Conservation (phyloP, 148 eudicot species). For the Salicornia ramosissima region DNA sequence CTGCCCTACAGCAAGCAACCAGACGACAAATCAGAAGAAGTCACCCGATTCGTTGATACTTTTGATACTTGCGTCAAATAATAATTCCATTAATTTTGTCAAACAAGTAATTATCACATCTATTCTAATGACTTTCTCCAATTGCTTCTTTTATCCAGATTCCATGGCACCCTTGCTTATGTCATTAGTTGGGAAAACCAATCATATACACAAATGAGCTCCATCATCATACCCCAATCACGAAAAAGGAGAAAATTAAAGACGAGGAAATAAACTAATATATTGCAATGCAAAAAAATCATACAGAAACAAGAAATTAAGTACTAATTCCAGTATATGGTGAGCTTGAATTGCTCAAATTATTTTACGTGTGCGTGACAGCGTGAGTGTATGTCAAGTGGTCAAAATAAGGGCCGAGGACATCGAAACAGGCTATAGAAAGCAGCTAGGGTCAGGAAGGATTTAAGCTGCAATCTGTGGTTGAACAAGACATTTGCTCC, state of each 20-base stretch:
- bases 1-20: constrained; percentile 51
- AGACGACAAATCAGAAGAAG: constrained; percentile 12
- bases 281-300: background rate
- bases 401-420: too few species aligned
- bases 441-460: too few species aligned
- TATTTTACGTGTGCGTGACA: too few species aligned
- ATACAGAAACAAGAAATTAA: background rate
- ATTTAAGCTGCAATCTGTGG: too few species aligned
- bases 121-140: background rate
- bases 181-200: background rate
- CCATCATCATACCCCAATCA: background rate
- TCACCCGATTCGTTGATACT: background rate
- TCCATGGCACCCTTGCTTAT: background rate
- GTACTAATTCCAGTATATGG: too few species aligned
- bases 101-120: background rate
- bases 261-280: too few species aligned
- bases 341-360: too few species aligned
- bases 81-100: background rate
- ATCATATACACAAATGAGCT: background rate
- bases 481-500: too few species aligned
- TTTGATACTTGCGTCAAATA: background rate
- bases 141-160: background rate
- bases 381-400: too few species aligned
- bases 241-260: background rate
- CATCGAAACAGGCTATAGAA: too few species aligned